Evolutionary conservation across 192 early-diverging fungal species (phyloP).

Genomic region (Coemansia umbellata): DNA sequence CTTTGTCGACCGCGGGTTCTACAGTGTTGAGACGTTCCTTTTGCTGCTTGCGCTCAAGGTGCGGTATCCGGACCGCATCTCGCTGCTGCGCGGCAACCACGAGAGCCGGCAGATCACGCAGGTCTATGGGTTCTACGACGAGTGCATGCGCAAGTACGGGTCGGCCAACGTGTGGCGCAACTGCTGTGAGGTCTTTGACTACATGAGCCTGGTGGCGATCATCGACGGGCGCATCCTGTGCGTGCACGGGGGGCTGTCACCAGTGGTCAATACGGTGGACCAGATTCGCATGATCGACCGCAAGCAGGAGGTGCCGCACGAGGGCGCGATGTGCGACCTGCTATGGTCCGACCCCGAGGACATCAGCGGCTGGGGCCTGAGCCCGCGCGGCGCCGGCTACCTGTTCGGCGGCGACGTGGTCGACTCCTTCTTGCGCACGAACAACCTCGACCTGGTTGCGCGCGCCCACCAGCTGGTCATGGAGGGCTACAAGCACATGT

Average conservation of each 20-base stretch:
- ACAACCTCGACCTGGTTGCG: slow-evolving; percentile 83
- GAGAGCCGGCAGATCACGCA: slow-evolving; percentile 94
- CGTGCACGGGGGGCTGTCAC: slow-evolving; percentile 93
- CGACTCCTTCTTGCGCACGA: slow-evolving; percentile 74
- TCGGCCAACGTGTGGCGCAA: slow-evolving; percentile 96
- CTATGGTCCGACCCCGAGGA: slow-evolving; percentile 98
- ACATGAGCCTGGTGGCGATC: slow-evolving; percentile 88
- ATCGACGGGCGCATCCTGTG: slow-evolving; percentile 95
- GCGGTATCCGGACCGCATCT: slow-evolving; percentile 90
- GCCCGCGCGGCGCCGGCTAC: slow-evolving; percentile 96
- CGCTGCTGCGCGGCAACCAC: slow-evolving; percentile 91
- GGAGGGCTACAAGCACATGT: slow-evolving; percentile 98
- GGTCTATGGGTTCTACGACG: slow-evolving; percentile 98
- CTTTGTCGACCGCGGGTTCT: slow-evolving; percentile 95
- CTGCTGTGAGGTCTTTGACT: slow-evolving; percentile 98
- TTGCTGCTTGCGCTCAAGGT: slow-evolving; percentile 90
- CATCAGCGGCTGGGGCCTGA: slow-evolving; percentile 87
- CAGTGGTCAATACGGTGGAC: slow-evolving; percentile 88
- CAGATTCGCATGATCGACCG: slow-evolving; percentile 94
- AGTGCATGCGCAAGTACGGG: slow-evolving; percentile 94
- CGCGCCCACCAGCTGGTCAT: slow-evolving; percentile 96
- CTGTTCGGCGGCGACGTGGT: slow-evolving; percentile 94
- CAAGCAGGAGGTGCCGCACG: slow-evolving; percentile 96
- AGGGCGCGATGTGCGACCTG: slow-evolving; percentile 96
- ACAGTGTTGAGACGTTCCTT: slow-evolving; percentile 96